Base-by-base conservation (phyloP, 1,139 yeast genomes). In the Yamadazyma diospyri region DNA sequence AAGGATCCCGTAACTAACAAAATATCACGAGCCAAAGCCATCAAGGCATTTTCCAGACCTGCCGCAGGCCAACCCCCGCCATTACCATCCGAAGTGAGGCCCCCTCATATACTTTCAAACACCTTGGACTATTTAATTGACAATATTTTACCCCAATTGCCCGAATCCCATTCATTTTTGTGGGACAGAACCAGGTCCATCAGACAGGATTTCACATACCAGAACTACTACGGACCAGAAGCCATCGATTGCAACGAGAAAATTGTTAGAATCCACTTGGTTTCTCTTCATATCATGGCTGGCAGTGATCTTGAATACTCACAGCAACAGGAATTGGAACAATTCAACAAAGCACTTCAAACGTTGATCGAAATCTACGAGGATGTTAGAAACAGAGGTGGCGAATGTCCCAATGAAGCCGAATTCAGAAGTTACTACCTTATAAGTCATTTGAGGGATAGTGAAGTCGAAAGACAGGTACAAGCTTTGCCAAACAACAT, bases 1-100 rank as follows among this genome's bases (percentile, higher is more conserved):
- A 81, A 72, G 43, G 89, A 82, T 45, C 74, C 79, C 0, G 41
- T 30, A 0, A 74, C 84, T 1, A 80, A 81, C n/a, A 70, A 64
- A 40, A 84, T 88, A 2, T 72, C 89, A 0, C 58, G 75, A 25
- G 53, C 55, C 2, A 67, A 69, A 29, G 97, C 97, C 0, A 76
- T 94, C 6, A 94, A 94, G 57, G 95, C 96, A 2, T 94, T 92
- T 54, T 85, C 95, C 21, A 69, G 99, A 46, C 97, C 99, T 0
- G 96, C 96, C 8, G 97, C 98, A 1, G 98, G 98, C 8, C 97
- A 94, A 47, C 95, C 97, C 1, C 97, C 97, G 4, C 95, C 97
- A 4, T 63, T 94, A 36, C 99, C 98, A 0, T 87, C 97, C 0
- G 98, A 94, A 55, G 99, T 94, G 2, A 70, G 99, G 42, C 96